These are phyloP conservation scores for Jamesozyma piceae DNA, from an alignment of 805 yeast genomes.

Conservation along the genomic window DNA sequence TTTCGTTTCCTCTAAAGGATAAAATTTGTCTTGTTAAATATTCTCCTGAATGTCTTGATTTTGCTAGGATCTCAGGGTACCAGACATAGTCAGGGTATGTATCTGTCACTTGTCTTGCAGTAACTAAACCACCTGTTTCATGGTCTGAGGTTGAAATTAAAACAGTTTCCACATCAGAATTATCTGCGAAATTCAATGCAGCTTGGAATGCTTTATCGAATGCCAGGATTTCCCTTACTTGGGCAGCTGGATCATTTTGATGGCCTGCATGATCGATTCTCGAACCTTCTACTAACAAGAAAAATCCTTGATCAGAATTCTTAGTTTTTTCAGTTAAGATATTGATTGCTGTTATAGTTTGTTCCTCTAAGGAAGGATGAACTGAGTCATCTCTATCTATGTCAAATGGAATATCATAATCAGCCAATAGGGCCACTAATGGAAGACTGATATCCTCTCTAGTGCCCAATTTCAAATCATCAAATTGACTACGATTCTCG, in stretches of 20 bases:
- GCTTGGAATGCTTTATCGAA: constrained; percentile 74
- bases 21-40: constrained; percentile 43
- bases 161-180: constrained; percentile 64
- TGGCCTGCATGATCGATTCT: constrained; percentile 96
- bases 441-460: constrained; percentile 48
- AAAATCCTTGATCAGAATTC: constrained; percentile 75
- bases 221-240: constrained; percentile 82
- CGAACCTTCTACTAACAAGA: constrained; percentile 81
- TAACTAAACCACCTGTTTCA: constrained; percentile 91
- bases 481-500: constrained; percentile 51
- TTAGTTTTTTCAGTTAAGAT: constrained; percentile 58
- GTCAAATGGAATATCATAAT: constrained; percentile 74
- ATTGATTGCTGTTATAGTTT: constrained; percentile 62
- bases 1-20: constrained; percentile 19
- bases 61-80: constrained; percentile 68
- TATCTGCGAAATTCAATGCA: constrained; percentile 60
- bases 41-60: constrained; percentile 73
- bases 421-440: constrained; percentile 64
- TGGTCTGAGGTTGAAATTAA: constrained; percentile 84
- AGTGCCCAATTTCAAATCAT: constrained; percentile 44
- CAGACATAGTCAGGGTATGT: constrained; percentile 79
- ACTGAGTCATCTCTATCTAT: constrained; percentile 55
- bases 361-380: constrained; percentile 74
- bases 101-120: constrained; percentile 64
- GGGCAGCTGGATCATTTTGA: constrained; percentile 88